phyloP scores from a whole-genome alignment of 352 stramenopile species.

The Ophiocytium majus region DNA sequence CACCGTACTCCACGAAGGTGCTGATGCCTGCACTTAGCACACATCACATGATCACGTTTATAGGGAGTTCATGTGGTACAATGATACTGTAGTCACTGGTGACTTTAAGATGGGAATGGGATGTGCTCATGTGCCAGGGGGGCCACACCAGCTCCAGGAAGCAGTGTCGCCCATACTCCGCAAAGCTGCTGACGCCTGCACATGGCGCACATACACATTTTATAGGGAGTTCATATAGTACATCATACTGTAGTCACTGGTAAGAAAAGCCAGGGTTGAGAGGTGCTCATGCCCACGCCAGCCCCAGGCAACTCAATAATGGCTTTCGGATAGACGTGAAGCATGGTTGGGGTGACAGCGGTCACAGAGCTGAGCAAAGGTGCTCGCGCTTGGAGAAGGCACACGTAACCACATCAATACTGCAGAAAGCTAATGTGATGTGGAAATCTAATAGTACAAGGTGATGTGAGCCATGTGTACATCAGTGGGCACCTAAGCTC shows the following conservation, averaged over 20 bases:
- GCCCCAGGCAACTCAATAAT: too few relatives aligned
- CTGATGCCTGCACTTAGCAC: background rate
- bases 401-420: too few relatives aligned
- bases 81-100: background rate
- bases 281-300: background rate
- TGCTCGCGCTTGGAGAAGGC: too few relatives aligned
- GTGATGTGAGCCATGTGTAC: too few relatives aligned
- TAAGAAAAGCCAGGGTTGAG: background rate
- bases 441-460: too few relatives aligned
- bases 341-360: too few relatives aligned
- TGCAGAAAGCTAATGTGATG: too few relatives aligned
- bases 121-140: background rate
- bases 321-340: too few relatives aligned
- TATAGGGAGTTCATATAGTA: background rate
- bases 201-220: background rate
- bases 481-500: too few relatives aligned
- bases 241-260: background rate
- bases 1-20: background rate
- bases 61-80: background rate
- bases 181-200: background rate
- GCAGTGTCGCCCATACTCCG: background rate
- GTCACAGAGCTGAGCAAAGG: too few relatives aligned
- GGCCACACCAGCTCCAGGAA: background rate
- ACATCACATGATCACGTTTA: background rate
- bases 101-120: background rate